Evolutionary conservation across 768 basidiomycete species (phyloP), one percentile per base, ranked within the genome.

Genomic region (Termitomyces sp.): DNA sequence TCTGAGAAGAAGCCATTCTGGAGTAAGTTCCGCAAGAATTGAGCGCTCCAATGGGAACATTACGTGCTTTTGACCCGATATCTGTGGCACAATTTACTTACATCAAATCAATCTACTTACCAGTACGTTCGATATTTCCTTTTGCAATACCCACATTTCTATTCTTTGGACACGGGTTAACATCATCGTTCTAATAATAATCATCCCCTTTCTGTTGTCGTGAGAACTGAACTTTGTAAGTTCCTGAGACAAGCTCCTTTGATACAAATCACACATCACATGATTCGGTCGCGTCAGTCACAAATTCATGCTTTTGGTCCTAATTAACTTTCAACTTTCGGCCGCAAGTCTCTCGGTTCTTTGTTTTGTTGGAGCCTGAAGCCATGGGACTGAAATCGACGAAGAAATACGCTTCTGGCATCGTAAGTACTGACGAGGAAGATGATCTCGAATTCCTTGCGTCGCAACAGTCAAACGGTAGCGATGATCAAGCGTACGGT

Each of bases 11-110:
- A 64, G 40, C 49, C 62, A 6, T 70, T 75, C 59, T 71, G 72
- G 49, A 59, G 71, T 42, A 70, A 63, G 49, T 78, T 78, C 71
- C 70, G 72, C 59, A 73, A 68, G 59, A 75, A 69, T 54, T 72
- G 65, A 54, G 31, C 6, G 37, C 35, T 23, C 28, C 11, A 40
- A 5, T 15, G 14, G 37, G 10, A 17, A 15, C 17, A 21, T 42
- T 31, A 31, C n/a, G 40, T 33, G 31, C 17, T 47, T 46, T 21
- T 19, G n/a, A 30, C 47, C 21, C 30, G 26, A n/a, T 45, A 44
- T 26, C 23, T 35, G 7, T 23, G 11, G 11, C 31, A 30, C 11
- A 30, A 48, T 47, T 19, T 47, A 48, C 47, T 48, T 48, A 48
- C 28, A 47, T 47, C 46, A 23, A 33, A 33, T 33, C 31, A 48